phyloP scores from a whole-genome alignment of 2,329 filamentous ascomycete species.

The Purpureocillium lavendulum region DNA sequence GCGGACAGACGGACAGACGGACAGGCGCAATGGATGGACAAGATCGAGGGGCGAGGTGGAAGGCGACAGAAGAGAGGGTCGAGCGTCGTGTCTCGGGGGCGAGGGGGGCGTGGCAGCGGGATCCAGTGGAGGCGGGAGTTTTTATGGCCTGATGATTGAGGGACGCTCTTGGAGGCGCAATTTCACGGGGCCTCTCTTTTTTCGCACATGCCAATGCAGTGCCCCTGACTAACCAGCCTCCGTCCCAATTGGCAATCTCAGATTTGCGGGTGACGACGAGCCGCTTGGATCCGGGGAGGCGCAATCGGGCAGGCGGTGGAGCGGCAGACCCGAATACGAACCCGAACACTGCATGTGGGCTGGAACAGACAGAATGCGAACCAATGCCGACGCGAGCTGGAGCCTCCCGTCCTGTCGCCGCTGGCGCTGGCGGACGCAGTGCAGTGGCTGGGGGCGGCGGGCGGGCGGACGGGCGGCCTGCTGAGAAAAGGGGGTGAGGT shows the following conservation, averaged over 20 bases:
- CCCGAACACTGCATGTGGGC: slow-evolving; percentile 1
- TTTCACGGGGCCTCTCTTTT: slow-evolving; percentile 1
- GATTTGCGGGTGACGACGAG: background rate
- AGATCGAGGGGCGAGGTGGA: background rate
- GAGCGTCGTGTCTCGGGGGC: too few species aligned
- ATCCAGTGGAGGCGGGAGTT: background rate
- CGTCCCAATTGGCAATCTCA: too few species aligned
- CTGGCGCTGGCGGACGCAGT: too few species aligned
- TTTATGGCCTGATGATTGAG: slow-evolving; percentile 4
- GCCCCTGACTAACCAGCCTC: slow-evolving; percentile 4
- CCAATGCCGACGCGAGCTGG: too few species aligned
- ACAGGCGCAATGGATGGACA: slow-evolving; percentile 4
- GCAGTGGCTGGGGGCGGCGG: too few species aligned
- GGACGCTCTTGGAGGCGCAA: too few species aligned
- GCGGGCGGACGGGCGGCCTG: too few species aligned
- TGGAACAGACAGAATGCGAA: background rate
- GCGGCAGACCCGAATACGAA: slow-evolving; percentile 10
- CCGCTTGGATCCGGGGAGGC: background rate
- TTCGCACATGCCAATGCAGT: background rate
- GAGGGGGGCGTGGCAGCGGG: too few species aligned
- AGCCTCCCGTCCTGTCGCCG: too few species aligned
- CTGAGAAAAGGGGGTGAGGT: too few species aligned
- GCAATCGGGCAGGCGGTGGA: slow-evolving; percentile 1
- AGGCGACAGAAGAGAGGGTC: too few species aligned
- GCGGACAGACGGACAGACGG: slow-evolving; percentile 7